A percentile compares a stretch with the other conserved stretches of the same genome.
These are phyloP conservation scores for Ganoderma boninense DNA, from an alignment of 1,284 basidiomycete genomes.

Conservation along the genomic window DNA sequence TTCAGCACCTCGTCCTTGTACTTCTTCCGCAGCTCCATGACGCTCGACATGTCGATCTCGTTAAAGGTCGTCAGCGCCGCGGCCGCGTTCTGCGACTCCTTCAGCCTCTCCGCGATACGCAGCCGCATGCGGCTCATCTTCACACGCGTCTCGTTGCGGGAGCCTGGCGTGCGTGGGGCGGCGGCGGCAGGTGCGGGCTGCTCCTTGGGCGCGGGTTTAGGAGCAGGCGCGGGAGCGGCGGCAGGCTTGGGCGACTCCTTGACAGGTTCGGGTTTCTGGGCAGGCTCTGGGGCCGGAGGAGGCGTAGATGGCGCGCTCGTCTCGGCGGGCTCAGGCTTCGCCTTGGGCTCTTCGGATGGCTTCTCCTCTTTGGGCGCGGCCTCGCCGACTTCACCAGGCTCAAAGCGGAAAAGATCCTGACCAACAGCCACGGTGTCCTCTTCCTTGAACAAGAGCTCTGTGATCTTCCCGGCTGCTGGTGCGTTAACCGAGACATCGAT, in stretches of 20 bases:
- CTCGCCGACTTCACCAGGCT: conserved; percentile 77
- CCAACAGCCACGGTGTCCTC: conserved; percentile 96
- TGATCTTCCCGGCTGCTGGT: conserved; percentile 88
- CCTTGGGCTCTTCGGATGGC: conserved; percentile 37
- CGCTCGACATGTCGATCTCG: conserved; percentile 98
- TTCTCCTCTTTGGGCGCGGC: conserved; percentile 42
- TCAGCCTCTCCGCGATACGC: conserved; percentile 96
- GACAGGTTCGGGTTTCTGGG: conserved; percentile 39
- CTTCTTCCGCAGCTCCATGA: conserved; percentile 93
- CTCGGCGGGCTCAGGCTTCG: conserved; percentile 60
- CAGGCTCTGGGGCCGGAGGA: conserved; percentile 45
- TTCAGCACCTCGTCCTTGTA: conserved; percentile 97
- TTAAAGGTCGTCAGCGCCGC: conserved; percentile 99
- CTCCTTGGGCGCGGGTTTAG: conserved; percentile 44
- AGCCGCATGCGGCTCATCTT: conserved; percentile 99
- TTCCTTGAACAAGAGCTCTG: conserved; percentile 88
- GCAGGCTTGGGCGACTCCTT: conserved; percentile 53
- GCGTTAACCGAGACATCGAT: conserved; percentile 99
- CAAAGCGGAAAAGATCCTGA: conserved; percentile 93
- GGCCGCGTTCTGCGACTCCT: conserved; percentile 98
- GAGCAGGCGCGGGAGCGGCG: conserved; percentile 46
- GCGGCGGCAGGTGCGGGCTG: conserved; percentile 44
- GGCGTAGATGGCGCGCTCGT: conserved; percentile 50
- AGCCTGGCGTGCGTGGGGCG: conserved; percentile 51
- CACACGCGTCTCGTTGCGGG: conserved; percentile 89